Conservation (phyloP, 495 filamentous ascomycete genomes). For the Podospora comata region DNA sequence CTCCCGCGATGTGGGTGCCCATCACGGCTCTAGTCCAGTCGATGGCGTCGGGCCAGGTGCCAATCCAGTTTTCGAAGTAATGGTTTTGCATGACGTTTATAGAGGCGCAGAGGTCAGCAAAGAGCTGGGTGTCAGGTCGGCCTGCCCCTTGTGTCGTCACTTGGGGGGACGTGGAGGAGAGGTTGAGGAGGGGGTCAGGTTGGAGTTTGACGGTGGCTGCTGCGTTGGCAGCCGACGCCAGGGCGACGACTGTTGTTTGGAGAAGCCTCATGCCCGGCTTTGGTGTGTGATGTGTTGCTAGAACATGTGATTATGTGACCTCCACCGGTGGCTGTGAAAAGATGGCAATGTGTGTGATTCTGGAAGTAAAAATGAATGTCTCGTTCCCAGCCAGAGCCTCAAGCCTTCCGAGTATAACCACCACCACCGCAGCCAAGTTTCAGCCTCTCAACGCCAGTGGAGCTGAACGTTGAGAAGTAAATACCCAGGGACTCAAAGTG, state of each 20-base stretch:
- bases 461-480: not conserved
- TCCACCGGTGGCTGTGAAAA: not conserved
- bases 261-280: not conserved
- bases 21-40: conserved; percentile 94
- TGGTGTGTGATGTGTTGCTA: not conserved
- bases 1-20: conserved; percentile 72
- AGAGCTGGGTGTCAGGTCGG: conserved; percentile 26
- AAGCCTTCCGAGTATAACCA: not conserved
- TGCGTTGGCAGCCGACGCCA: not conserved
- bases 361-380: not conserved
- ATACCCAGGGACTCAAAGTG: not conserved
- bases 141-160: too few species aligned
- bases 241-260: not conserved
- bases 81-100: conserved; percentile 70
- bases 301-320: not conserved
- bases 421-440: not conserved
- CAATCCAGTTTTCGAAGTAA: conserved; percentile 74
- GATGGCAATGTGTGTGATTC: not conserved
- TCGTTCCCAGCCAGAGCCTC: not conserved
- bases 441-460: not conserved
- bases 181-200: not conserved
- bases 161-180: not conserved
- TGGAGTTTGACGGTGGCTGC: not conserved
- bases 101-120: conserved; percentile 52
- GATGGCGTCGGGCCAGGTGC: conserved; percentile 81